A percentile compares a stretch with the other conserved stretches of the same genome.
phyloP scores from a whole-genome alignment of 306 rosid species.

The Ormosia semicastrata region DNA sequence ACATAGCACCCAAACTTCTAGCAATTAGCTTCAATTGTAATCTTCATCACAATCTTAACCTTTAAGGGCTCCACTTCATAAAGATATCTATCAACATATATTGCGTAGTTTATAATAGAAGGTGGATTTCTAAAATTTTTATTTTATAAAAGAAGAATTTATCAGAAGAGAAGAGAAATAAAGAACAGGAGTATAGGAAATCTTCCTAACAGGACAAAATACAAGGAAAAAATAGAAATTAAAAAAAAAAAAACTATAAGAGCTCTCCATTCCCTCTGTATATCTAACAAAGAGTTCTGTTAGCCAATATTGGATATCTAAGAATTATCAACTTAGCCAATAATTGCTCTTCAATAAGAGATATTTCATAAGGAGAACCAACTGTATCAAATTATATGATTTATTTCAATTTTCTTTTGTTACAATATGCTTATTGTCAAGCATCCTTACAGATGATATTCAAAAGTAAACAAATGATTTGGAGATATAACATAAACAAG shows the following conservation, averaged over 20 bases:
- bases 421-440: neutral
- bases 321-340: neutral
- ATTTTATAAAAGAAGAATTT: neutral
- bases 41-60: neutral
- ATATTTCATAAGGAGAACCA: neutral
- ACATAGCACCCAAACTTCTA: neutral
- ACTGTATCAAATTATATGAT: neutral
- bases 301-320: neutral
- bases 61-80: neutral
- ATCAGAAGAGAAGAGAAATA: neutral
- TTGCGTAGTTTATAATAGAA: neutral
- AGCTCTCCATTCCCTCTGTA: neutral
- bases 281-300: neutral
- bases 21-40: neutral
- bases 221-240: neutral
- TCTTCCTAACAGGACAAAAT: neutral
- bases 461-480: neutral
- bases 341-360: neutral
- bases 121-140: neutral
- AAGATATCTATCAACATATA: neutral
- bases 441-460: neutral
- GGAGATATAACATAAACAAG: conserved; percentile 7
- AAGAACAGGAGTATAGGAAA: neutral
- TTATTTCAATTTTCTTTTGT: neutral
- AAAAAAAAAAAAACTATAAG: neutral